These are phyloP conservation scores for Pseudocohnilembus persalinus DNA, from an alignment of 169 alveolate genomes.

Conservation along the genomic window DNA sequence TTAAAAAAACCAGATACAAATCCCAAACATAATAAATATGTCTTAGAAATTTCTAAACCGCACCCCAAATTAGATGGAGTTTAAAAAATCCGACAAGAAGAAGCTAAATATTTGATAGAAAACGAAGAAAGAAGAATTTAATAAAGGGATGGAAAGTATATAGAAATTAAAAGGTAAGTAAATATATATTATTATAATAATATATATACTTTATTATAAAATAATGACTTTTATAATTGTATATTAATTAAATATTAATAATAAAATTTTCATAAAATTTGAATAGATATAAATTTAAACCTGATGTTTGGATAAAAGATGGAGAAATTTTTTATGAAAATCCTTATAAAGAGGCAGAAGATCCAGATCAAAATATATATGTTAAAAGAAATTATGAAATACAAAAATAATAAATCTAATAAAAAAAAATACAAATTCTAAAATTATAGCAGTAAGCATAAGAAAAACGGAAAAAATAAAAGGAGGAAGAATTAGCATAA, in stretches of 20 bases:
- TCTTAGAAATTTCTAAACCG: neutral
- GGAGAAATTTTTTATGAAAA: neutral
- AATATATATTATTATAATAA: too few species aligned
- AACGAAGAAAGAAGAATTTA: neutral
- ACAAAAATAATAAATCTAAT: too few species aligned
- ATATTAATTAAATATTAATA: too few species aligned
- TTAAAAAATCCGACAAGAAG: neutral
- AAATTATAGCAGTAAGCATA: neutral
- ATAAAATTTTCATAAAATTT: too few species aligned
- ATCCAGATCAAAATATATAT: neutral
- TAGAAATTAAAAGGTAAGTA: neutral
- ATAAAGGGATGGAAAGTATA: neutral
- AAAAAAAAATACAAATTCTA: neutral
- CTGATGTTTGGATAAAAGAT: neutral
- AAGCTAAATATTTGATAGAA: neutral
- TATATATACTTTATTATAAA: too few species aligned
- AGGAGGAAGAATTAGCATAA: neutral
- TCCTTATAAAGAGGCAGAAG: neutral
- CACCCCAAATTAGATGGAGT: neutral
- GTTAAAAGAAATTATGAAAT: neutral
- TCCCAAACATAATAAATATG: neutral
- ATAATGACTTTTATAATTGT: neutral
- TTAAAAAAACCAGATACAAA: neutral
- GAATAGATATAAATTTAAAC: neutral
- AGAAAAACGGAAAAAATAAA: neutral